These are phyloP conservation scores for Heritiera littoralis DNA, from an alignment of 345 rosid species.

Conservation along the genomic window DNA sequence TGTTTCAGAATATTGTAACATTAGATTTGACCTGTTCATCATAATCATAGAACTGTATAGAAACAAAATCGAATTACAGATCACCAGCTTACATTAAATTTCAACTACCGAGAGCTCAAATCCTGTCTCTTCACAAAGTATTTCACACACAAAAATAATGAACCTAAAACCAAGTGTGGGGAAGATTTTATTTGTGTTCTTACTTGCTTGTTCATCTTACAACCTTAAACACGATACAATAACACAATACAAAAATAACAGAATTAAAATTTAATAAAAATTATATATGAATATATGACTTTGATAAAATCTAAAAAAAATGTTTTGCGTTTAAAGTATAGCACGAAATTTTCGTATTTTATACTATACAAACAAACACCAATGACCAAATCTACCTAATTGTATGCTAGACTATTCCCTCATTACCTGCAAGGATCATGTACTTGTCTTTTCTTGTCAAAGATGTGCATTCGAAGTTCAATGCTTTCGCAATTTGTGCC, in stretches of 20 bases:
- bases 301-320: too few relatives aligned
- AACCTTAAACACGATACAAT: too few relatives aligned
- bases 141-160: neutral
- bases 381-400: neutral
- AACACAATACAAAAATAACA: too few relatives aligned
- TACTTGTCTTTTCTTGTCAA: constrained; percentile 60
- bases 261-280: too few relatives aligned
- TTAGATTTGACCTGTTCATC: neutral
- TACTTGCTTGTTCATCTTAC: neutral
- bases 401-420: constrained; percentile 28
- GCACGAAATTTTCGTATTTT: too few relatives aligned
- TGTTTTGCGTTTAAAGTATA: too few relatives aligned
- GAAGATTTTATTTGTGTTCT: neutral
- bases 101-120: neutral
- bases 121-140: neutral
- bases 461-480: constrained; percentile 49
- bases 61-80: neutral
- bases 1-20: too few relatives aligned
- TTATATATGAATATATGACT: too few relatives aligned
- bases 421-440: constrained; percentile 50
- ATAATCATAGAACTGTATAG: neutral
- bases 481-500: constrained; percentile 41
- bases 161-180: neutral
- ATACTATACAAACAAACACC: too few relatives aligned
- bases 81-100: neutral